Percentiles rank a stretch among this genome's conserved stretches.
Evolutionary conservation across 2,329 filamentous ascomycete species (phyloP).

Genomic region (Claviceps arundinis): DNA sequence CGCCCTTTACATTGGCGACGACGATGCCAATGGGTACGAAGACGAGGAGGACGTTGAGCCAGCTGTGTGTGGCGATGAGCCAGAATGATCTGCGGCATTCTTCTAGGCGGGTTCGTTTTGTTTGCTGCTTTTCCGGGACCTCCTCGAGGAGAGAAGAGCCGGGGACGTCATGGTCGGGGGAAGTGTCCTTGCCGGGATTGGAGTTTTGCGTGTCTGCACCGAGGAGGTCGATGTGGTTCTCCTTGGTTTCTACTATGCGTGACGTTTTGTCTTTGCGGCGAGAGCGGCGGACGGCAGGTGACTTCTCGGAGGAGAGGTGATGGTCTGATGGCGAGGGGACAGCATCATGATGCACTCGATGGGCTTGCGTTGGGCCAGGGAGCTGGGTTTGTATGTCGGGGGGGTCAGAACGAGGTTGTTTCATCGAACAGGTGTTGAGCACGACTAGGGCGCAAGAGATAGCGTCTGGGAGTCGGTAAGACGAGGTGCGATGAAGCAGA

Average conservation of each 20-base stretch:
- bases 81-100: conserved; percentile 37
- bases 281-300: not conserved
- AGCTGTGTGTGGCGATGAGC: conserved; percentile 56
- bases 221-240: conserved; percentile 3
- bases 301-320: conserved; percentile 3
- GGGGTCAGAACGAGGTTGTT: conserved; percentile 41
- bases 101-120: conserved; percentile 29
- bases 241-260: conserved; percentile 35
- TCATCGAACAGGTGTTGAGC: conserved; percentile 41
- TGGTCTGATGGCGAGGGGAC: conserved; percentile 8
- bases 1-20: conserved; percentile 37
- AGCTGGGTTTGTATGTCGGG: conserved; percentile 42
- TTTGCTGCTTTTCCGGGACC: conserved; percentile 6
- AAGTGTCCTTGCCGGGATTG: conserved; percentile 13
- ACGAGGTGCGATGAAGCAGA: not conserved
- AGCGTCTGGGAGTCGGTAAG: not conserved
- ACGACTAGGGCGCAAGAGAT: conserved; percentile 3
- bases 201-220: conserved; percentile 14
- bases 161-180: conserved; percentile 6
- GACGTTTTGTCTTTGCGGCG: conserved; percentile 1
- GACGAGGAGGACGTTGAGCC: conserved; percentile 63
- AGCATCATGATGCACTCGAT: conserved; percentile 32
- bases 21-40: conserved; percentile 70
- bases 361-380: conserved; percentile 42
- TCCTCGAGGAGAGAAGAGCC: conserved; percentile 7